Conservation (phyloP, 768 basidiomycete species). For the Tricholomella constricta region DNA sequence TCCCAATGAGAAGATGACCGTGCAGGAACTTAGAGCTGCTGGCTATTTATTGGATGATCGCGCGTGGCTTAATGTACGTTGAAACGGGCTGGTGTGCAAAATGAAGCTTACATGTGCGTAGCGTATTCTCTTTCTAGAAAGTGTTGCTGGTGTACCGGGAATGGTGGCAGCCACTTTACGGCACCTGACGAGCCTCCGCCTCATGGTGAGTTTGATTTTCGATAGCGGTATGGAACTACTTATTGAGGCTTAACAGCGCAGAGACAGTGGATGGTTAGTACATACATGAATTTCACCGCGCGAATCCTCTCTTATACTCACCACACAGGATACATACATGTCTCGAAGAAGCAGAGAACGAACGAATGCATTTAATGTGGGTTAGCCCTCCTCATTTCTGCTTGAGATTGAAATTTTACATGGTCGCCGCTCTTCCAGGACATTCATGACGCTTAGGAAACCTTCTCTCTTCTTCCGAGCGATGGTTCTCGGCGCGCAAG, state of each 20-base stretch:
- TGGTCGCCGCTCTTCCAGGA: slow-evolving; percentile 48
- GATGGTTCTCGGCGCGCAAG: slow-evolving; percentile 87
- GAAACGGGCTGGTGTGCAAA: neutral
- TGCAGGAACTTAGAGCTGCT: slow-evolving; percentile 71
- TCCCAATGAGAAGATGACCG: slow-evolving; percentile 58
- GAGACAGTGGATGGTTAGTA: slow-evolving; percentile 53
- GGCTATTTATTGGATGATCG: slow-evolving; percentile 75
- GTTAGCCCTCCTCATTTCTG: slow-evolving; percentile 19
- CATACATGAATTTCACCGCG: neutral
- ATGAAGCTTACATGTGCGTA: slow-evolving; percentile 17
- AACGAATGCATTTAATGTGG: slow-evolving; percentile 93
- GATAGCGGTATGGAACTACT: neutral
- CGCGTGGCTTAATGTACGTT: slow-evolving; percentile 73
- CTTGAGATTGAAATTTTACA: neutral
- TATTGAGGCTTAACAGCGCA: slow-evolving; percentile 35
- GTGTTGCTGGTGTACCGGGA: slow-evolving; percentile 92
- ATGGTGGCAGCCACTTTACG: slow-evolving; percentile 91
- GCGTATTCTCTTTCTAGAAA: slow-evolving; percentile 73
- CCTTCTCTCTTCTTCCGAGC: slow-evolving; percentile 82
- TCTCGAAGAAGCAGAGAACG: slow-evolving; percentile 94
- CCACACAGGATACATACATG: slow-evolving; percentile 89
- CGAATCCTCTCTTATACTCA: slow-evolving; percentile 44
- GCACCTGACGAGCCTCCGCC: slow-evolving; percentile 84
- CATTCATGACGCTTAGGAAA: slow-evolving; percentile 90
- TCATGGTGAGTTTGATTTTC: slow-evolving; percentile 61